Evolutionary conservation across 2,329 filamentous ascomycete species (phyloP), one percentile per base, ranked within the genome.

Genomic region (Decorospora gaudefroyi): DNA sequence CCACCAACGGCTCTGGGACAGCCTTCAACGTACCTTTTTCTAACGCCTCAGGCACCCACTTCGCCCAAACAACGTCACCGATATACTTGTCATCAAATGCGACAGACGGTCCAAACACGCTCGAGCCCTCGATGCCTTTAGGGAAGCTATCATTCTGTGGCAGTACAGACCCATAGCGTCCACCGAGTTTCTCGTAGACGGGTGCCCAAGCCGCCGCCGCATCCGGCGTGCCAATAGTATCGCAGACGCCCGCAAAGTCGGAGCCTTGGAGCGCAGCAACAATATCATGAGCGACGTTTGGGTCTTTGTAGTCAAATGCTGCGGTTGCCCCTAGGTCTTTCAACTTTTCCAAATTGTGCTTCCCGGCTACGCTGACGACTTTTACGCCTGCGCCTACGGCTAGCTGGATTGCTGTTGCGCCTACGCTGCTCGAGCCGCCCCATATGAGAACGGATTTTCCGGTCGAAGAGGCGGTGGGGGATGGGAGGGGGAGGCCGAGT

Each of bases 381-480:
- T 68, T 66, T 37, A 73, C 67, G 4, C 74, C 74, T 9, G 71
- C 56, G 0, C 67, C 69, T 0, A 57, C 64, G 0, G 72, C 74
- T 4, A 76, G 56, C 43, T 78, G 75, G 29, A 77, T 72, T 0
- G 72, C 74, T 3, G 60, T 66, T 18, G 75, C 72, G 15, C 76
- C 63, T 10, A 77, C 61, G 22, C 59, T 64, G 47, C 57, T 60
- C 2, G 75, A 72, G 0, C 78, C 80, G n/a, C 78, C 78, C 75
- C 77, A 81, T 10, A 81, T 59, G 4, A 81, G 53, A 9, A 76
- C 59, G 4, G 68, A 69, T 57, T 74, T 74, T 19, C 49, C 51
- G 2, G 43, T 51, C 29, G 64, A 61, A 16, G 65, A 55, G 6
- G 65, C 47, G 31, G 55, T 59, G 9, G 67, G 51, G 17, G 58